Evolutionary conservation across 2,329 filamentous ascomycete genomes (phyloP), one percentile per base, ranked within the genome.

Genomic region (Colletotrichum euphorbiae): DNA sequence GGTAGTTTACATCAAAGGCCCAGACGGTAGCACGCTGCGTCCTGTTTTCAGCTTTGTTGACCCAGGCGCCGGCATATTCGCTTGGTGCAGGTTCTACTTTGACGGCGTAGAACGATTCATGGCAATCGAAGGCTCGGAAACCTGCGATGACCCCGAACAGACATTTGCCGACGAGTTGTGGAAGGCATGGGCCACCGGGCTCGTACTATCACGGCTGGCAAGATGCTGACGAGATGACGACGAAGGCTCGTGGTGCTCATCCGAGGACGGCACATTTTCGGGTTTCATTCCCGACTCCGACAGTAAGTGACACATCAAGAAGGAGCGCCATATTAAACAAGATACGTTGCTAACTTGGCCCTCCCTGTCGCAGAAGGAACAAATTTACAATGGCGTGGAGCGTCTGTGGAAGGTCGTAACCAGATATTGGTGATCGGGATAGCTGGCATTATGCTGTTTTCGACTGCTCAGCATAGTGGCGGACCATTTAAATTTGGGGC

Each of bases 151-250:
- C 1, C 28, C 48, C 0, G 48, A 51, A 3, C 15, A 51, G 0
- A 28, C n/a, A 3, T 51, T 51, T 12, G 48, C 48, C 24, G 48
- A 51, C 28, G 28, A 51, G 13, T 38, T 75, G 0, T 74, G 73
- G 71, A 66, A 71, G 17, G 60, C 68, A 0, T 70, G 65, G 70
- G 69, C 65, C 9, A 1, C 76, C 76, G 0, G 76, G 76, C 13
- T 76, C 73, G 2, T 77, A 77, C 45, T 77, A 77, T 56, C 73
- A 76, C 38, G 73, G 75, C 1, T 77, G 75, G 75, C 74, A 77
- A 43, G 76, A 75, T 1, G 13, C 59, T 3, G 72, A 74, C 13
- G 74, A 72, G 64, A 67, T 58, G 5, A 74, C 71, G 2, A 75
- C 75, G 2, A 72, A 71, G 13, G 73, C 72, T 1, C 60, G 74